These are phyloP conservation scores for Geosmithia morbida DNA, from an alignment of 2,329 filamentous ascomycete genomes.

Conservation along the genomic window DNA sequence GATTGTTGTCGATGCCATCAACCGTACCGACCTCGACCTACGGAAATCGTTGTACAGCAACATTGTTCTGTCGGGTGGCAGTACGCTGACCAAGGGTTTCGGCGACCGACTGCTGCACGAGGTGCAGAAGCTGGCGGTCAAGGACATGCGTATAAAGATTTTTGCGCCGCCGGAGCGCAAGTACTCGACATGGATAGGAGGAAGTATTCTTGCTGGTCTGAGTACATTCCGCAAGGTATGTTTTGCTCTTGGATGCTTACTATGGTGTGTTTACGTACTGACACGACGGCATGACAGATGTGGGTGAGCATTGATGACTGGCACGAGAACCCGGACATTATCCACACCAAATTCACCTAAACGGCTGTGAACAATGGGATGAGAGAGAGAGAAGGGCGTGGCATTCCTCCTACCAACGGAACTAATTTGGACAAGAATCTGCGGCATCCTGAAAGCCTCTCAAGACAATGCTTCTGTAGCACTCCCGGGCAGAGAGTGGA, in stretches of 20 bases:
- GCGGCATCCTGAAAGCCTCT: not conserved
- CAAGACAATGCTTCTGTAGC: not conserved
- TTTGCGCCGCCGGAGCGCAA: conserved; percentile 95
- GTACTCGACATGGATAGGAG: conserved; percentile 98
- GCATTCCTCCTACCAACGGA: too few relatives aligned
- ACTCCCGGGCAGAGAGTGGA: not conserved
- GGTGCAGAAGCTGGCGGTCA: conserved; percentile 84
- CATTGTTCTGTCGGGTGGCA: conserved; percentile 92
- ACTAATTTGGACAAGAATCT: too few relatives aligned
- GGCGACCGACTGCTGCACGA: conserved; percentile 85
- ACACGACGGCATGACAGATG: conserved; percentile 48
- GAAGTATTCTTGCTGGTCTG: conserved; percentile 88
- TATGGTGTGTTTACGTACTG: not conserved
- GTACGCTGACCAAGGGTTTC: conserved; percentile 92
- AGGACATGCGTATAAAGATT: conserved; percentile 99
- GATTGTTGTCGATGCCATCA: conserved; percentile 93
- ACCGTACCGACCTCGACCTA: conserved; percentile 86
- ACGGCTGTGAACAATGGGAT: not conserved
- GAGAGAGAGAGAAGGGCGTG: not conserved
- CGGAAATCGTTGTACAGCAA: conserved; percentile 90
- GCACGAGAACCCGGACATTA: conserved; percentile 99
- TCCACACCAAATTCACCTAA: conserved; percentile 93
- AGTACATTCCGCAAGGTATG: conserved; percentile 96
- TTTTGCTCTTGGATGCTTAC: conserved; percentile 1
- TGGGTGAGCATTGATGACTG: conserved; percentile 99